Percentiles rank a stretch among this genome's conserved stretches.
phyloP scores from a whole-genome alignment of 768 basidiomycete species.

The Boletus huronensis region DNA sequence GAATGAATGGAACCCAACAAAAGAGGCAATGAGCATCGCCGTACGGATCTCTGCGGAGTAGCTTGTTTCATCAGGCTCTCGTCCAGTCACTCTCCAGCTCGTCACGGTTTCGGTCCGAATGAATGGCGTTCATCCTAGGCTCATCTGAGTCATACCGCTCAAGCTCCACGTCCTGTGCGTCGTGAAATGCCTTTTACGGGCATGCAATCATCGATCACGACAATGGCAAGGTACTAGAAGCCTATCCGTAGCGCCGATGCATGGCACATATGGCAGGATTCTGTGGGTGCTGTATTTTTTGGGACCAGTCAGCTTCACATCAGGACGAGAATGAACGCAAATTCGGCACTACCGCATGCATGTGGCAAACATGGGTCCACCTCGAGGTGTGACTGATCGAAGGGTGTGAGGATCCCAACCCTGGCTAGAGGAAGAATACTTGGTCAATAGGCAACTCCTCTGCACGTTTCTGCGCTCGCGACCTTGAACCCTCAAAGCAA shows the following conservation, averaged over 20 bases:
- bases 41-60: constrained; percentile 16
- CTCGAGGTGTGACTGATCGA: constrained; percentile 36
- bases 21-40: constrained; percentile 13
- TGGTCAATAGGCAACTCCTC: constrained; percentile 19
- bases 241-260: constrained; percentile 19
- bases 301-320: constrained; percentile 18
- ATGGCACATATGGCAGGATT: constrained; percentile 21
- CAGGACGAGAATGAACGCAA: constrained; percentile 29
- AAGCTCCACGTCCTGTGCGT: constrained; percentile 31
- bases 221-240: constrained; percentile 15
- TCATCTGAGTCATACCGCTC: constrained; percentile 19
- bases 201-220: constrained; percentile 15
- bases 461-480: constrained; percentile 14
- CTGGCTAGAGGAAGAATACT: constrained; percentile 12
- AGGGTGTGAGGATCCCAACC: constrained; percentile 30
- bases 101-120: constrained; percentile 12
- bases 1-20: constrained; percentile 21
- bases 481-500: constrained; percentile 16
- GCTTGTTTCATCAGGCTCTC: constrained; percentile 10
- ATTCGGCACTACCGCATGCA: constrained; percentile 27
- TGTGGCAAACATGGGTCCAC: constrained; percentile 33
- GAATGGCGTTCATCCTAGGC: constrained; percentile 19
- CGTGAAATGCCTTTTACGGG: constrained; percentile 18
- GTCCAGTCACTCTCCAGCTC: constrained; percentile 6
- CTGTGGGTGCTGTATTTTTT: constrained; percentile 22